Evolutionary conservation across 1,139 yeast species (phyloP).

Genomic region (Zygoascus meyerae): DNA sequence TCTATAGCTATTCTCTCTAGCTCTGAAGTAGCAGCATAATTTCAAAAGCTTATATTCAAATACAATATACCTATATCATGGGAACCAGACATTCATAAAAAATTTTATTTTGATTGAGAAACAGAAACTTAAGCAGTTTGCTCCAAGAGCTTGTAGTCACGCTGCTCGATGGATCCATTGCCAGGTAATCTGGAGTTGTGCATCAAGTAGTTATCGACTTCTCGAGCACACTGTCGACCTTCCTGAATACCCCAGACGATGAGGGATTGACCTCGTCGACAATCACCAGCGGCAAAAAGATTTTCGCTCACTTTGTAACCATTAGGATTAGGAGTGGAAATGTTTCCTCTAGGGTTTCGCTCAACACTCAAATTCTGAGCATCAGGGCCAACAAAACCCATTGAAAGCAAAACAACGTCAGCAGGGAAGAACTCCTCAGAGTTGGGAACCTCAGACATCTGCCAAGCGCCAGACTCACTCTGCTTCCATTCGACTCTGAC

Average conservation of each 20-base stretch:
- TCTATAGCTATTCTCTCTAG: not conserved
- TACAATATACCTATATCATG: not conserved
- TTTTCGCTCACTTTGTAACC: constrained; percentile 68
- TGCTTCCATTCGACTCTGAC: constrained; percentile 98
- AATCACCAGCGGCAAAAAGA: constrained; percentile 94
- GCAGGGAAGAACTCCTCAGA: constrained; percentile 93
- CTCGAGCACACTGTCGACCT: constrained; percentile 97
- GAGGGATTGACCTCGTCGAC: constrained; percentile 97
- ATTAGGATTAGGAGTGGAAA: constrained; percentile 47
- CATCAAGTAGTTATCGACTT: constrained; percentile 76
- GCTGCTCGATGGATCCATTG: constrained; percentile 83
- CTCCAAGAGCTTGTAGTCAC: constrained; percentile 50
- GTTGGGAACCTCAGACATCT: constrained; percentile 96
- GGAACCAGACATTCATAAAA: not conserved
- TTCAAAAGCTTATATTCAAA: not conserved
- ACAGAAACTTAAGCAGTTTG: not conserved
- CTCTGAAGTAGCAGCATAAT: not conserved
- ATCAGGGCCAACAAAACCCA: constrained; percentile 98
- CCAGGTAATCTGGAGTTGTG: constrained; percentile 84
- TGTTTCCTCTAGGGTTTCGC: constrained; percentile 83
- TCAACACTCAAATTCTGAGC: constrained; percentile 66
- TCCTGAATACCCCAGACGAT: constrained; percentile 99
- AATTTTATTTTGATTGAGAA: not conserved
- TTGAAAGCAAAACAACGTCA: constrained; percentile 84
- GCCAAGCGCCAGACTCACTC: constrained; percentile 96